phyloP scores from a whole-genome alignment of 441 rosid genomes.

The Adansonia gregorii region DNA sequence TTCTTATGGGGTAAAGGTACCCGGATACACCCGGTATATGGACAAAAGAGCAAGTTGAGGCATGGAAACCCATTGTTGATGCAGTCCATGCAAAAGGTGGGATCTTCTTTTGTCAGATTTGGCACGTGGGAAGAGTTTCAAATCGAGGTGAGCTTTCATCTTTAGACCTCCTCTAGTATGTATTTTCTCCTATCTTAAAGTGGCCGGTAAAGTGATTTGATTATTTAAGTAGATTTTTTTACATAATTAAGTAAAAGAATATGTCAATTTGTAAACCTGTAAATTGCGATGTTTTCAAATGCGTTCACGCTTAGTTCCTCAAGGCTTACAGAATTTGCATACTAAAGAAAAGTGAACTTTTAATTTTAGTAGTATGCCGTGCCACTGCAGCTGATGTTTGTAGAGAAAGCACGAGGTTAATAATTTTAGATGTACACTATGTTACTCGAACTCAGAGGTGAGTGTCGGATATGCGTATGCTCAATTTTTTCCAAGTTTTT shows the following conservation, averaged over 20 bases:
- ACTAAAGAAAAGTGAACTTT: not conserved
- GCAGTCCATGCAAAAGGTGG: slow-evolving; percentile 62
- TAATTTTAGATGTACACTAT: no score
- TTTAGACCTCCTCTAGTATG: not conserved
- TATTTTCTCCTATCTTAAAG: not conserved
- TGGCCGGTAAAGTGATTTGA: not conserved
- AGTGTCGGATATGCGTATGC: no score
- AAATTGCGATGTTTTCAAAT: not conserved
- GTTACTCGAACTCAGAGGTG: no score
- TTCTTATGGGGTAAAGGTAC: slow-evolving; percentile 19
- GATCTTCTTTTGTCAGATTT: slow-evolving; percentile 57
- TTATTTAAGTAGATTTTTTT: not conserved
- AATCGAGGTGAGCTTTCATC: not conserved
- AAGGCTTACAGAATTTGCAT: not conserved
- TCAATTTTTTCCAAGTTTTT: no score
- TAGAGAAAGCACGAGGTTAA: not conserved
- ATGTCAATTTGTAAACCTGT: not conserved
- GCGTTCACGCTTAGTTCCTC: not conserved
- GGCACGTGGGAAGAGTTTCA: slow-evolving; percentile 60
- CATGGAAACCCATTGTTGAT: slow-evolving; percentile 65
- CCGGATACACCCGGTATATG: slow-evolving; percentile 54
- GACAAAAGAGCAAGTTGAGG: slow-evolving; percentile 64
- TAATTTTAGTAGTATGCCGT: not conserved
- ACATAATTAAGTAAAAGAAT: not conserved
- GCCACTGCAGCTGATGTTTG: not conserved